Conservation (phyloP, 495 filamentous ascomycete genomes). For the Penicillium waksmanii region DNA sequence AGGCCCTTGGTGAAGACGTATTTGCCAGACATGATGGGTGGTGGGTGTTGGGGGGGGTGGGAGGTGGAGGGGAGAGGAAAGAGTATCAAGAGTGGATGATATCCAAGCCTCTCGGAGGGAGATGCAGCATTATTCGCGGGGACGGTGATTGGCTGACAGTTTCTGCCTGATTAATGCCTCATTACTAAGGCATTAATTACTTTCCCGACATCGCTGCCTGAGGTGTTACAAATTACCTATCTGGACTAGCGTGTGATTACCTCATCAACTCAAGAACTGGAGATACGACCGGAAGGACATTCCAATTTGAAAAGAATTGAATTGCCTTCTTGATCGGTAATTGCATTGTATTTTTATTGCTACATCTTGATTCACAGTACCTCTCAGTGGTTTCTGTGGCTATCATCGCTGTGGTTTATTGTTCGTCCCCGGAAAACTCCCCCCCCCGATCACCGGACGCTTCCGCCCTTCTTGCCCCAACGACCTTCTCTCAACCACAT, state of each 20-base stretch:
- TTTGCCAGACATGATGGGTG: conserved; percentile 78
- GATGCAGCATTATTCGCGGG: conserved; percentile 30
- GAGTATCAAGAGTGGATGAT: conserved; percentile 19
- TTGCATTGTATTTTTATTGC: not conserved
- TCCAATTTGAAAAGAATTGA: not conserved
- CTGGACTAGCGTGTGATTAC: conserved; percentile 31
- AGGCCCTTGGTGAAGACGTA: conserved; percentile 85
- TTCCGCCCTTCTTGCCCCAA: conserved; percentile 29
- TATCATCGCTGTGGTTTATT: conserved; percentile 14
- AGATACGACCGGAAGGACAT: conserved; percentile 3
- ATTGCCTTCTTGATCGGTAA: not conserved
- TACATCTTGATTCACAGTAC: not conserved
- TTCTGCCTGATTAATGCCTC: not conserved
- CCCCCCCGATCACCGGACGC: conserved; percentile 31
- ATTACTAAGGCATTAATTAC: not conserved
- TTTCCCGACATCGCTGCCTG: not conserved
- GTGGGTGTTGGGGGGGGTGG: conserved; percentile 4
- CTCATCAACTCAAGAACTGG: conserved; percentile 36
- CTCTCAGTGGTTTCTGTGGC: not conserved
- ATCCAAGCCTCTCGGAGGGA: conserved; percentile 13
- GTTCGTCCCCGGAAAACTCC: conserved; percentile 26
- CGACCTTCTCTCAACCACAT: conserved; percentile 25
- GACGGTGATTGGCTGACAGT: conserved; percentile 32
- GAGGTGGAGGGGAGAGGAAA: conserved; percentile 12
- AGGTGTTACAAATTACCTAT: not conserved